Percentiles rank a stretch among this genome's conserved stretches.
Conservation (phyloP, 1,284 basidiomycete species). For the Apiotrichum montevideense region DNA sequence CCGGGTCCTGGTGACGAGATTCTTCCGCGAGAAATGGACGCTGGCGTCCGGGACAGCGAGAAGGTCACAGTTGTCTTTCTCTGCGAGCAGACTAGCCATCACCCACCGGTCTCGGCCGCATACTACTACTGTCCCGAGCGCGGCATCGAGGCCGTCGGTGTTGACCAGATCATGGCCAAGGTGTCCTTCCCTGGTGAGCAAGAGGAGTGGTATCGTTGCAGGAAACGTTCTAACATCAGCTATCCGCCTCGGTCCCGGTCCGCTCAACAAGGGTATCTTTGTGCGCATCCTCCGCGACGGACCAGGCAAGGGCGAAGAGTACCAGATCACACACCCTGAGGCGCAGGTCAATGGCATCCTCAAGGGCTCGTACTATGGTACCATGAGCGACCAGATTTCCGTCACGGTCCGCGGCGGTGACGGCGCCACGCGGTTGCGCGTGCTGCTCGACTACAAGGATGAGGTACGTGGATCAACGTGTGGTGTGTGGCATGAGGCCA, state of each 20-base stretch:
- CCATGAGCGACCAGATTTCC: conserved; percentile 58
- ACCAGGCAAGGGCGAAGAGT: conserved; percentile 69
- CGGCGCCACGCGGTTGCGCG: conserved; percentile 58
- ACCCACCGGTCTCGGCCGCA: conserved; percentile 89
- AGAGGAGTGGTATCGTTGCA: not conserved
- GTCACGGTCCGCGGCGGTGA: conserved; percentile 73
- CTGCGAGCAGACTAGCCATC: conserved; percentile 87
- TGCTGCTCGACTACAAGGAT: conserved; percentile 91
- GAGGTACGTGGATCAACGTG: conserved; percentile 55
- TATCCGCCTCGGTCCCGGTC: conserved; percentile 73
- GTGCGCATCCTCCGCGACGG: conserved; percentile 64
- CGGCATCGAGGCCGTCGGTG: conserved; percentile 63
- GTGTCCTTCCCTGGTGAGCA: conserved; percentile 66
- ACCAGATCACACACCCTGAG: conserved; percentile 82
- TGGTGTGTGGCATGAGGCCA: no score
- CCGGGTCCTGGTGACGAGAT: conserved; percentile 44
- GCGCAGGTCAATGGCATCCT: conserved; percentile 89
- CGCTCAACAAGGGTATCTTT: conserved; percentile 82
- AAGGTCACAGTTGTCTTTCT: conserved; percentile 63
- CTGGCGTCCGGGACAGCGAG: conserved; percentile 45
- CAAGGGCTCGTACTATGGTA: conserved; percentile 69
- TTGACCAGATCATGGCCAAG: conserved; percentile 87
- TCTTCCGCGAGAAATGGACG: conserved; percentile 42
- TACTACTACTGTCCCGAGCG: conserved; percentile 70
- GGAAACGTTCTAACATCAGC: conserved; percentile 35